Evolutionary conservation across 1,284 basidiomycete genomes (phyloP), one percentile per base, ranked within the genome.

Genomic region (Apiotrichum domesticum): DNA sequence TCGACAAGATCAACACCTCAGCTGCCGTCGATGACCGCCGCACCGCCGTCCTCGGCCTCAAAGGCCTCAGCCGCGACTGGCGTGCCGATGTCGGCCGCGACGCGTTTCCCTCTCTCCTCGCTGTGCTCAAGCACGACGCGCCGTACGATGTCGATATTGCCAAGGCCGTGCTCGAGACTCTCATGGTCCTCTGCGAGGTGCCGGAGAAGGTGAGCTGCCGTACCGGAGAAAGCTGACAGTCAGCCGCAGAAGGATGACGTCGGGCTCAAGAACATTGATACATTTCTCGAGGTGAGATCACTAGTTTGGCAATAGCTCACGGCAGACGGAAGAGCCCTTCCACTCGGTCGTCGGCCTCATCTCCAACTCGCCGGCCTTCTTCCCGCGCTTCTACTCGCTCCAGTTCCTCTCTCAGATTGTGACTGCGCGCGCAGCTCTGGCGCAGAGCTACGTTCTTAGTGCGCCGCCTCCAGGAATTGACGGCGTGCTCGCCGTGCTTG

Each of bases 1-100:
- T 87, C 63, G 92, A 96, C 72, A 81, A 91, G 50, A 85, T 98
- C 40, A 87, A 90, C 35, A 90, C 90, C 11, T 84, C 87, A 2
- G 87, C 88, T 0, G 83, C 89, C 39, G 84, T 93, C 39, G 87
- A 93, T 45, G 95, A 98, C 77, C 82, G 94, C 64, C 84, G 91
- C 52, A 94, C 94, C 15, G 88, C 94, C 0, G 86, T 98, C 8
- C 80, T 97, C 45, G 85, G 91, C 0, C 83, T 98, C 65, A 98
- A 98, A 74, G 93, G 93, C 13, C 84, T 98, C 50, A 82, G 87
- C 48, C 83, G 93, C 55, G 94, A 96, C 76, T 92, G 89, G 80
- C 93, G 89, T 72, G 81, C 84, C 58, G 90, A 95, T 58, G 87
- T 96, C 21, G 91, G 89, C 10, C 81, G 83, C 61, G 80, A 81